A percentile compares a stretch with the other conserved stretches of the same genome.
phyloP scores from a whole-genome alignment of 2,329 filamentous ascomycete species.

The Dactylellina sp. region DNA sequence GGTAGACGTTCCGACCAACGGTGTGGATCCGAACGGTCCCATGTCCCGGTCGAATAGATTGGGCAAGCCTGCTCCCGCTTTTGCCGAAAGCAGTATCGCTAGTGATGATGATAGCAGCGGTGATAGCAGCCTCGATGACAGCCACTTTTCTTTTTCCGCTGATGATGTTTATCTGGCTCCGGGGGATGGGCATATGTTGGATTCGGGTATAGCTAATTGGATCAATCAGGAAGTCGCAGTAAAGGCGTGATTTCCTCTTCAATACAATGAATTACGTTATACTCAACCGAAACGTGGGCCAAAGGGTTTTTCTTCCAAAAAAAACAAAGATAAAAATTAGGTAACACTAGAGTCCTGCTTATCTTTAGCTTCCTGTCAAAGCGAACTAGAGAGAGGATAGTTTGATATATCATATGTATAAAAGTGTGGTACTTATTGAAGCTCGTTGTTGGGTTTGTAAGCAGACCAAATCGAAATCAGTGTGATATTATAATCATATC shows the following conservation, averaged over 20 bases:
- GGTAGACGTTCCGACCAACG: not conserved
- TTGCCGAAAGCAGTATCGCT: not conserved
- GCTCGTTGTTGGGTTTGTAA: too few species aligned
- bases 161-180: not conserved
- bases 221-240: not conserved
- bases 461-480: too few species aligned
- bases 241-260: not conserved
- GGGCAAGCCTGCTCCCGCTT: not conserved
- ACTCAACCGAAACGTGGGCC: too few species aligned
- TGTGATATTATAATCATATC: too few species aligned
- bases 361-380: too few species aligned
- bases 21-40: not conserved
- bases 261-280: too few species aligned
- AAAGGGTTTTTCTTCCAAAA: too few species aligned
- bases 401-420: too few species aligned
- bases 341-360: too few species aligned
- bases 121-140: not conserved
- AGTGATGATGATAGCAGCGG: not conserved
- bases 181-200: conserved; percentile 1
- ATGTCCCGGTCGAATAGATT: conserved; percentile 17
- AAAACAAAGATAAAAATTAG: too few species aligned
- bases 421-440: too few species aligned
- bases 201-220: not conserved
- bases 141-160: not conserved
- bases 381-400: too few species aligned